Evolutionary conservation across 495 filamentous ascomycete species (phyloP).

Genomic region (Terfezia boudieri): DNA sequence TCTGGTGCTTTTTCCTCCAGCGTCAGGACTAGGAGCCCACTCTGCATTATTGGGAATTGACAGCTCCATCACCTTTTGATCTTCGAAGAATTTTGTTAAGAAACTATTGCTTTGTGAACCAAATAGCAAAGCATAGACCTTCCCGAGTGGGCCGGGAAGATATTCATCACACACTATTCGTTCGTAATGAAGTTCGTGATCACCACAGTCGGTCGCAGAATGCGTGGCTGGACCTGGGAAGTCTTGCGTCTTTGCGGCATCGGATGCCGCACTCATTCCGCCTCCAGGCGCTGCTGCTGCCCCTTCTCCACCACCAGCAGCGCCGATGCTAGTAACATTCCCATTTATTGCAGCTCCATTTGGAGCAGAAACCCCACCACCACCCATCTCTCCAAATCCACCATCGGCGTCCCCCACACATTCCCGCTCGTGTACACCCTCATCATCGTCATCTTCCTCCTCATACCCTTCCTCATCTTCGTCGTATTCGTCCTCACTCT

Average conservation of each 20-base stretch:
- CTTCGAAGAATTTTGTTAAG: constrained; percentile 62
- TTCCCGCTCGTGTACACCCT: constrained; percentile 30
- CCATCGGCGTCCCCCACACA: constrained; percentile 37
- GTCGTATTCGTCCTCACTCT: constrained; percentile 26
- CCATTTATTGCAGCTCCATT: constrained; percentile 41
- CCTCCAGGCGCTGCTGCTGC: not conserved
- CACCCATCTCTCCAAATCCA: constrained; percentile 41
- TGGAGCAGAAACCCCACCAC: constrained; percentile 36
- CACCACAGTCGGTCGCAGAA: constrained; percentile 60
- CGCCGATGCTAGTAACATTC: constrained; percentile 24
- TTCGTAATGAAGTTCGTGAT: constrained; percentile 56
- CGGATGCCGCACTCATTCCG: constrained; percentile 32
- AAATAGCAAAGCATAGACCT: constrained; percentile 72
- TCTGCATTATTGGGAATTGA: constrained; percentile 33
- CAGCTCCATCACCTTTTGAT: constrained; percentile 75
- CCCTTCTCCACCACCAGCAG: constrained; percentile 23
- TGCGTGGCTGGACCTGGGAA: constrained; percentile 79
- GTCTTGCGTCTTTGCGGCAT: constrained; percentile 32
- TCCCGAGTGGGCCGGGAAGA: constrained; percentile 72
- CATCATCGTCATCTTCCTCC: constrained; percentile 39
- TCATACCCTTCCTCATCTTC: constrained; percentile 41
- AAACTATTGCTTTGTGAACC: constrained; percentile 55
- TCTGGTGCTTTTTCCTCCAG: constrained; percentile 50
- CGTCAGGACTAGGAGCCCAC: constrained; percentile 33
- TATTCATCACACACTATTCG: constrained; percentile 66